Conservation (phyloP, 2,329 filamentous ascomycete genomes). For the Alternaria sp. region DNA sequence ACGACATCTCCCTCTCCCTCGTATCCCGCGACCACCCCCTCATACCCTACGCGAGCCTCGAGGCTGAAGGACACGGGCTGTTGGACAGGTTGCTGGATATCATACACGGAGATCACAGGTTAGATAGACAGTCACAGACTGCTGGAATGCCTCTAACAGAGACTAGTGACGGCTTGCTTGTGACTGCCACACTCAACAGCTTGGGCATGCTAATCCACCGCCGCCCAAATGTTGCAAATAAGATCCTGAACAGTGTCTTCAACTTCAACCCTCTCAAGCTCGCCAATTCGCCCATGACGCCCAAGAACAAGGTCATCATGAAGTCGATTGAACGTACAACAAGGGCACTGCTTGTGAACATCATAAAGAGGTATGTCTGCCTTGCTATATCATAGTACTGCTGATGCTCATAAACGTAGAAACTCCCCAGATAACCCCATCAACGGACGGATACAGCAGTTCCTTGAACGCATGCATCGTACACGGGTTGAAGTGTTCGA, state of each 20-base stretch:
- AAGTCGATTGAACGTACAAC: slow-evolving; percentile 96
- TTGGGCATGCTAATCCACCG: slow-evolving; percentile 82
- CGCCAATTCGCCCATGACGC: slow-evolving; percentile 76
- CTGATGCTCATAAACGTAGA: slow-evolving; percentile 52
- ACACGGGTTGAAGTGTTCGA: slow-evolving; percentile 80
- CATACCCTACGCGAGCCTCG: slow-evolving; percentile 79
- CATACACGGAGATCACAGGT: slow-evolving; percentile 87
- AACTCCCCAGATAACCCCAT: slow-evolving; percentile 77
- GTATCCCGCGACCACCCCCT: slow-evolving; percentile 83
- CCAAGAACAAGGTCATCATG: slow-evolving; percentile 79
- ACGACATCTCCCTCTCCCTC: slow-evolving; percentile 85
- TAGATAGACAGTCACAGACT: slow-evolving; percentile 46
- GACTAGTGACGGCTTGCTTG: slow-evolving; percentile 78
- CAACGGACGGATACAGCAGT: slow-evolving; percentile 80
- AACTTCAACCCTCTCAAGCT: slow-evolving; percentile 91
- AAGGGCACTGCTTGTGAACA: slow-evolving; percentile 80
- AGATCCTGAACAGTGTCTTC: slow-evolving; percentile 83
- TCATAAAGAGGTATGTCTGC: slow-evolving; percentile 72
- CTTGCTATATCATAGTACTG: not conserved
- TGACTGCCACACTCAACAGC: slow-evolving; percentile 91
- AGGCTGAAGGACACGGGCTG: slow-evolving; percentile 90
- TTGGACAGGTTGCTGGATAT: slow-evolving; percentile 85
- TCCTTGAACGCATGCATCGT: slow-evolving; percentile 82
- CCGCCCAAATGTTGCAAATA: slow-evolving; percentile 79
- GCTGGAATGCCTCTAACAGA: slow-evolving; percentile 32